Conservation (phyloP, 768 basidiomycete genomes). For the Boletales sp. region DNA sequence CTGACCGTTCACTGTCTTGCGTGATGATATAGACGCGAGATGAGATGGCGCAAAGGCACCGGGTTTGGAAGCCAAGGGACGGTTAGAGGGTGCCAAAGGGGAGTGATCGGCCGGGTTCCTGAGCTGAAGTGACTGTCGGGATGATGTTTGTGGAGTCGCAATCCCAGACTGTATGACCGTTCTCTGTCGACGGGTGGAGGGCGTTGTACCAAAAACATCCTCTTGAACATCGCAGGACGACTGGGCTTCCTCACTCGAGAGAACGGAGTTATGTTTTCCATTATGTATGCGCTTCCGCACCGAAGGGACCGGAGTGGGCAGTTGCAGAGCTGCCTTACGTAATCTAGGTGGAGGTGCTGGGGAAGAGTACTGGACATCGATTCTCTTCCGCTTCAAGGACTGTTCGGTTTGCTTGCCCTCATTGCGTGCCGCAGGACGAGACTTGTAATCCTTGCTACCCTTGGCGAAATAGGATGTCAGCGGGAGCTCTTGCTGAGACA, state of each 20-base stretch:
- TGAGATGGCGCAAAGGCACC: background rate
- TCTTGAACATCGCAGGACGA: background rate
- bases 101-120: background rate
- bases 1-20: constrained; percentile 1
- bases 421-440: background rate
- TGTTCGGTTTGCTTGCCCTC: constrained; percentile 5
- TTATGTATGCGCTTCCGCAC: constrained; percentile 13
- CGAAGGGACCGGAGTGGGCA: constrained; percentile 24
- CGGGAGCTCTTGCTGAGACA: constrained; percentile 32
- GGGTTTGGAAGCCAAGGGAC: background rate
- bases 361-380: background rate
- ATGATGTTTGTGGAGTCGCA: constrained; percentile 15
- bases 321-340: constrained; percentile 6
- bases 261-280: constrained; percentile 12
- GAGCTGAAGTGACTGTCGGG: constrained; percentile 2
- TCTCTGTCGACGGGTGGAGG: constrained; percentile 3
- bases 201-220: background rate
- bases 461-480: constrained; percentile 26
- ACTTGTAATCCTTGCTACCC: constrained; percentile 8
- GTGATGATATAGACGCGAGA: background rate
- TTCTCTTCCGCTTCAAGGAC: constrained; percentile 20
- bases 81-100: constrained; percentile 1
- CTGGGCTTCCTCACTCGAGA: constrained; percentile 15
- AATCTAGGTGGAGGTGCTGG: constrained; percentile 4
- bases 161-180: constrained; percentile 1